Evolutionary conservation across 2,329 filamentous ascomycete species (phyloP).

Genomic region (Aspergillus fischeri): DNA sequence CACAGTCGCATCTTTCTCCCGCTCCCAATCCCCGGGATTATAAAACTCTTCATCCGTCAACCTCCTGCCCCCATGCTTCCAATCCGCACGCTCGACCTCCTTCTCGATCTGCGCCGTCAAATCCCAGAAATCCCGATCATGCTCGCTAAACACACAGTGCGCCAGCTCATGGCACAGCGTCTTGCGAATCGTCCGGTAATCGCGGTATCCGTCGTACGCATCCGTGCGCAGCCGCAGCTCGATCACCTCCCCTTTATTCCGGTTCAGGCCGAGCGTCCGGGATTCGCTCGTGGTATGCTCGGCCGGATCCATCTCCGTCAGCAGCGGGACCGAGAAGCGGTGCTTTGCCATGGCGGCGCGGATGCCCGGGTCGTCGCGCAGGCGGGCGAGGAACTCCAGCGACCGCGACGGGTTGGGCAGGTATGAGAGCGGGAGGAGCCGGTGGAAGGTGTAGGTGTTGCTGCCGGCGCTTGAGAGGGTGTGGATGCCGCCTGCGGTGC

Average conservation of each 20-base stretch:
- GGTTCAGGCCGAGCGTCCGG: constrained; percentile 78
- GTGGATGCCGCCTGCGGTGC: constrained; percentile 20
- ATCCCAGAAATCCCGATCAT: constrained; percentile 87
- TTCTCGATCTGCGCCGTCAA: constrained; percentile 81
- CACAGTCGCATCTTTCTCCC: constrained; percentile 46
- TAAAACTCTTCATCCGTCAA: constrained; percentile 58
- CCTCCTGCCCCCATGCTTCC: constrained; percentile 64
- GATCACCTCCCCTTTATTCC: constrained; percentile 83
- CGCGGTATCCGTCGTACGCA: constrained; percentile 86
- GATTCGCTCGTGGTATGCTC: constrained; percentile 79
- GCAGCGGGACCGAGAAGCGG: constrained; percentile 74
- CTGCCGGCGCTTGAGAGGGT: constrained; percentile 24
- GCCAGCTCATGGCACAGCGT: constrained; percentile 94
- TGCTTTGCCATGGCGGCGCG: constrained; percentile 77
- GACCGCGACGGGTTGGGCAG: constrained; percentile 72
- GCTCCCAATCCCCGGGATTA: constrained; percentile 55
- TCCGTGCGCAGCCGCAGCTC: constrained; percentile 89
- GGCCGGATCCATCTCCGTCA: constrained; percentile 94
- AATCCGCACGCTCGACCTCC: constrained; percentile 78
- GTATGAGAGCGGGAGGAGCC: constrained; percentile 68
- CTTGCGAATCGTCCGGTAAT: constrained; percentile 85
- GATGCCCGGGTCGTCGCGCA: constrained; percentile 82
- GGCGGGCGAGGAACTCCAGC: constrained; percentile 65
- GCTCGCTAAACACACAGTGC: constrained; percentile 81
- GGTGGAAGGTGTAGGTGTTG: constrained; percentile 82